A percentile compares a stretch with the other conserved stretches of the same genome.
Conservation (phyloP, 345 rosid genomes). For the Nasturtium officinale region DNA sequence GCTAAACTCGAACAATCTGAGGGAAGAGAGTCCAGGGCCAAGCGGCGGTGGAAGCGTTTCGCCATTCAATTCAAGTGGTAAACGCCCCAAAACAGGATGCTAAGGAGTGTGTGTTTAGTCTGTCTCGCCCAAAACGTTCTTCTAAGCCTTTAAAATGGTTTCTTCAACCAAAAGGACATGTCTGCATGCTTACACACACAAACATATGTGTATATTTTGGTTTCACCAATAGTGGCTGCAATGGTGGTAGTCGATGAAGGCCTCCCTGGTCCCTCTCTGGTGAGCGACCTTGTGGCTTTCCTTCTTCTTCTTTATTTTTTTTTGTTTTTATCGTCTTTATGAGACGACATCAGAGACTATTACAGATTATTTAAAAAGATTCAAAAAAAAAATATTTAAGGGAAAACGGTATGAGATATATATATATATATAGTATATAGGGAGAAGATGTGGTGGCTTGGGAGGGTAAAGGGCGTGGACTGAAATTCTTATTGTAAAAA, state of each 20-base stretch:
- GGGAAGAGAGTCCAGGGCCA: slow-evolving; percentile 99
- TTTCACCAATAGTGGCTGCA: slow-evolving; percentile 34
- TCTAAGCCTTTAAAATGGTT: slow-evolving; percentile 18
- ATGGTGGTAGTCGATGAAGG: slow-evolving; percentile 36
- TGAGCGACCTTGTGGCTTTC: slow-evolving; percentile 42
- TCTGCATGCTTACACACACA: slow-evolving; percentile 28
- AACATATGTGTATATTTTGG: slow-evolving; percentile 29
- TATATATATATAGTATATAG: slow-evolving; percentile 19
- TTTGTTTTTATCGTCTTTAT: slow-evolving; percentile 14
- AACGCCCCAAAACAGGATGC: slow-evolving; percentile 97
- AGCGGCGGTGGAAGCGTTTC: slow-evolving; percentile 72
- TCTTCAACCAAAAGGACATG: slow-evolving; percentile 35
- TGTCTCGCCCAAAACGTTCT: slow-evolving; percentile 2
- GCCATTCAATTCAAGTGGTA: slow-evolving; percentile 96
- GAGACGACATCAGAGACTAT: slow-evolving; percentile 31
- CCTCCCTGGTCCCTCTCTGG: slow-evolving; percentile 43
- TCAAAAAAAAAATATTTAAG: slow-evolving; percentile 14
- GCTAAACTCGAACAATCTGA: slow-evolving; percentile 85
- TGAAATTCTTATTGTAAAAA: slow-evolving; percentile 46
- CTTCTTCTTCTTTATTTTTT: not conserved
- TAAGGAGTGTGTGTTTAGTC: slow-evolving; percentile 40
- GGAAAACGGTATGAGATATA: slow-evolving; percentile 1
- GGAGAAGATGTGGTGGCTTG: slow-evolving; percentile 34
- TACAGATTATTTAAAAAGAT: slow-evolving; percentile 33
- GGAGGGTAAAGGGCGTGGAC: slow-evolving; percentile 34